Evolutionary conservation across 2,329 filamentous ascomycete species (phyloP), one percentile per base, ranked within the genome.

Genomic region (Beauveria pseudobassiana): DNA sequence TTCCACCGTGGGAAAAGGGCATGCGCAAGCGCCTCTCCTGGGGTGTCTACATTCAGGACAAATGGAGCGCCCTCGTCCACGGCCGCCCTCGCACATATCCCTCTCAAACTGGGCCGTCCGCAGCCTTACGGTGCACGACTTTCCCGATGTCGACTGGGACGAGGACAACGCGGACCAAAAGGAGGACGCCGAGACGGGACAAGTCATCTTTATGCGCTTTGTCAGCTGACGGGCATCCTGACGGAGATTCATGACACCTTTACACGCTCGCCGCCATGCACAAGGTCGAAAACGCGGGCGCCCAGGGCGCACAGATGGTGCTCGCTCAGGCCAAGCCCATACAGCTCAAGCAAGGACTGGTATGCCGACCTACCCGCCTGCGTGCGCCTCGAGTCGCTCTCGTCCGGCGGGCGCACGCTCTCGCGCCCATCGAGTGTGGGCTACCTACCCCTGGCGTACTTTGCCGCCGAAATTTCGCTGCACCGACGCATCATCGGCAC

Each of bases 41-140:
- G 92, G 92, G 90, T 2, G 75, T 96, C 56, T 96, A 95, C 72
- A 93, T 96, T 88, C 91, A 96, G 75, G 93, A 97, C 74, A 96
- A 83, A 74, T 96, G 92, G 92, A 90, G 89, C 18, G 87, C 91
- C 2, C 79, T 96, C 22, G 87, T 95, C 26, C 90, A 96, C 69
- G 91, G 91, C 52, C 87, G 91, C 12, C 92, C 1, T 95, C 91
- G 5, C 91, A 96, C 66, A 83, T 86, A 46, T 82, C 84, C 65
- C 73, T 78, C 22, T 76, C 80, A 52, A 85, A 96, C 72, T 96
- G 91, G 91, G 91, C 87, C 1, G 91, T 96, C 6, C 80, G 81
- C 62, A 71, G 79, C 7, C 81, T 91, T n/a, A 80, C 77, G 5
- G 74, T 80, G 51, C 84, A 86, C 62, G 89, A 93, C 71, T 92